phyloP scores from a whole-genome alignment of 768 basidiomycete genomes.

The Paxillus ammoniavirescens region DNA sequence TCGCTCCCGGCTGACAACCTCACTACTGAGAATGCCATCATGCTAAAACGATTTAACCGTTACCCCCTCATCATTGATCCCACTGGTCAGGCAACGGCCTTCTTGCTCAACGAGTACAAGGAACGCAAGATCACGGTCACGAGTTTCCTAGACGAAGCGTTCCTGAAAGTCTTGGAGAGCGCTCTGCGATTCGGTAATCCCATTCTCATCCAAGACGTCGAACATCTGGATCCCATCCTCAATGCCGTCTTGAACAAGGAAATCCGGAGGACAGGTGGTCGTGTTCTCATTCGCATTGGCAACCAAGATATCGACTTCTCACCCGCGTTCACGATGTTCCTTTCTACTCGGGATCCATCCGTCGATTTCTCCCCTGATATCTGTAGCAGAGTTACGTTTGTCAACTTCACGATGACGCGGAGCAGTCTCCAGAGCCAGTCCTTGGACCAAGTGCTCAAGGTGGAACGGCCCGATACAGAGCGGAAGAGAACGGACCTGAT shows the following conservation, averaged over 20 bases:
- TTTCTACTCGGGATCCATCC: slow-evolving; percentile 95
- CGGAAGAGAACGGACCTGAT: slow-evolving; percentile 93
- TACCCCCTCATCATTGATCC: slow-evolving; percentile 98
- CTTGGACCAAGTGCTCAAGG: slow-evolving; percentile 93
- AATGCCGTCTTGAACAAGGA: slow-evolving; percentile 98
- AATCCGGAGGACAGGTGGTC: slow-evolving; percentile 92
- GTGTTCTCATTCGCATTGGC: slow-evolving; percentile 93
- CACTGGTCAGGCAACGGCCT: slow-evolving; percentile 94
- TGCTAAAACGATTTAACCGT: slow-evolving; percentile 96
- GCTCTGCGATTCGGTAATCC: slow-evolving; percentile 99
- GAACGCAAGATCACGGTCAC: slow-evolving; percentile 97
- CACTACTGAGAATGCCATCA: slow-evolving; percentile 98
- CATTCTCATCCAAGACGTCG: slow-evolving; percentile 95
- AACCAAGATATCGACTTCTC: slow-evolving; percentile 99
- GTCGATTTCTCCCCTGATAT: slow-evolving; percentile 98
- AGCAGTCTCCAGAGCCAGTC: slow-evolving; percentile 99
- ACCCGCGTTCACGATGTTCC: slow-evolving; percentile 99
- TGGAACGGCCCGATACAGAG: slow-evolving; percentile 96
- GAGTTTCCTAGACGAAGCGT: slow-evolving; percentile 97
- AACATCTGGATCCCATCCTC: slow-evolving; percentile 94
- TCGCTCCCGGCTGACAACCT: slow-evolving; percentile 94
- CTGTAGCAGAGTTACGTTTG: slow-evolving; percentile 94
- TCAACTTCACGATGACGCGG: slow-evolving; percentile 98
- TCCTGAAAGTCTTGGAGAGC: slow-evolving; percentile 97
- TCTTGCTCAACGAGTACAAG: slow-evolving; percentile 91